Evolutionary conservation across 192 early-diverging fungal genomes (phyloP).

Genomic region (Coemansia sp.): DNA sequence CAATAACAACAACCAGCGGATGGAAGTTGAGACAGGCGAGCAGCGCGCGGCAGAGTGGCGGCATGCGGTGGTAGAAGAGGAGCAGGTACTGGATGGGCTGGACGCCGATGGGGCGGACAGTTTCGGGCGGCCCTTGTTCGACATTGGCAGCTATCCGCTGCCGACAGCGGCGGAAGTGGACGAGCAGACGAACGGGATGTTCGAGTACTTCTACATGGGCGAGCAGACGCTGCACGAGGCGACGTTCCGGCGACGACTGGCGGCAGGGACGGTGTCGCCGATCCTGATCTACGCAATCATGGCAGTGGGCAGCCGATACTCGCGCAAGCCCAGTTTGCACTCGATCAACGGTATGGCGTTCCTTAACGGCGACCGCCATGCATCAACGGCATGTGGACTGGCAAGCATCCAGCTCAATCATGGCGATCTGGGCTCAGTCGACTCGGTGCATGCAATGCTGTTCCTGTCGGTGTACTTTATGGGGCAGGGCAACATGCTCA

Average conservation of each 20-base stretch:
- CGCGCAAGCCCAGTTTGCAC: slow-evolving; percentile 50
- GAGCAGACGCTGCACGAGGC: slow-evolving; percentile 44
- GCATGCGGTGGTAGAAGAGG: slow-evolving; percentile 33
- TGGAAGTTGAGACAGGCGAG: no score
- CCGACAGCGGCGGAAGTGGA: slow-evolving; percentile 30
- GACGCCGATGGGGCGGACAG: slow-evolving; percentile 36
- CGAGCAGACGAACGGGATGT: slow-evolving; percentile 52
- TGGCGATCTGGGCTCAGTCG: slow-evolving; percentile 39
- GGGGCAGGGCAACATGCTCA: slow-evolving; percentile 57
- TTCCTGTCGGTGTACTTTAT: slow-evolving; percentile 55
- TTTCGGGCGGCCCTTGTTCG: slow-evolving; percentile 47
- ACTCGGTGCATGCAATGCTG: slow-evolving; percentile 49
- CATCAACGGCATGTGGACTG: slow-evolving; percentile 43
- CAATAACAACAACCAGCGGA: background rate
- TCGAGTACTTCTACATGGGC: slow-evolving; percentile 57
- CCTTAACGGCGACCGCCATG: slow-evolving; percentile 52
- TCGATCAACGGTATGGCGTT: slow-evolving; percentile 55
- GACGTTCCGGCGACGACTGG: slow-evolving; percentile 40
- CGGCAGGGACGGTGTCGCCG: slow-evolving; percentile 34
- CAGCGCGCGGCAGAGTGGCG: slow-evolving; percentile 2
- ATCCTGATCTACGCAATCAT: slow-evolving; percentile 53
- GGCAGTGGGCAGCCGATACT: slow-evolving; percentile 54
- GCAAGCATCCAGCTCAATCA: slow-evolving; percentile 50
- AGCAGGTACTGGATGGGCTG: slow-evolving; percentile 42
- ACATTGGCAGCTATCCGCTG: slow-evolving; percentile 34